Conservation (phyloP, 306 rosid species). For the Gynostemma pentaphyllum region DNA sequence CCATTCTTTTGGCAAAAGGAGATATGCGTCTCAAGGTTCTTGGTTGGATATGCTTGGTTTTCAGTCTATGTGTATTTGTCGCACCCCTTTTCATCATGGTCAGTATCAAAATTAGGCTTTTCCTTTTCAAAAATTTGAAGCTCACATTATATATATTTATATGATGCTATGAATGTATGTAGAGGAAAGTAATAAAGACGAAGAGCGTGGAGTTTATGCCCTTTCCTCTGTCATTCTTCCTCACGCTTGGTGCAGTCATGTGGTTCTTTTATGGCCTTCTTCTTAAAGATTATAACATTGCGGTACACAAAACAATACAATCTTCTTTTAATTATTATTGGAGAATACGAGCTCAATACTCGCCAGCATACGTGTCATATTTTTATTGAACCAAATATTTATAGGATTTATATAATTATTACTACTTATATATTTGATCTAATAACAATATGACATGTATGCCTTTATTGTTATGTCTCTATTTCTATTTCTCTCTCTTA, state of each 20-base stretch:
- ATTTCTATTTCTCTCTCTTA: too few species aligned
- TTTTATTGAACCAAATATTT: too few species aligned
- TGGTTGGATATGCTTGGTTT: conserved; percentile 82
- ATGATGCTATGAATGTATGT: too few species aligned
- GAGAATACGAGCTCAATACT: too few species aligned
- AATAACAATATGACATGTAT: too few species aligned
- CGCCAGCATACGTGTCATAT: too few species aligned
- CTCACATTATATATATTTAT: too few species aligned
- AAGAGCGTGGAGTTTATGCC: conserved; percentile 95
- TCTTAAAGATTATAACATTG: conserved; percentile 72
- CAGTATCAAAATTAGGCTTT: too few species aligned
- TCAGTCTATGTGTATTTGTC: conserved; percentile 71
- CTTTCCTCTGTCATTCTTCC: conserved; percentile 57
- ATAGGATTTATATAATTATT: too few species aligned
- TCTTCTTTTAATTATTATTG: not conserved
- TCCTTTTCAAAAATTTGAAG: too few species aligned
- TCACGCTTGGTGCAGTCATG: conserved; percentile 73
- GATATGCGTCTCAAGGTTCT: conserved; percentile 44
- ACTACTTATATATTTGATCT: too few species aligned
- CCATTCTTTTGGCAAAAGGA: conserved; percentile 45
- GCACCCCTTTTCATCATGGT: conserved; percentile 86
- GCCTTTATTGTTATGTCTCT: too few species aligned
- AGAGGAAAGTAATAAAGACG: conserved; percentile 61
- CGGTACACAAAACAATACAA: conserved; percentile 28
- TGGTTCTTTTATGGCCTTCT: conserved; percentile 94